Evolutionary conservation across 768 basidiomycete species (phyloP), one percentile per base, ranked within the genome.

Genomic region (Leccinum olivaceopallidum): DNA sequence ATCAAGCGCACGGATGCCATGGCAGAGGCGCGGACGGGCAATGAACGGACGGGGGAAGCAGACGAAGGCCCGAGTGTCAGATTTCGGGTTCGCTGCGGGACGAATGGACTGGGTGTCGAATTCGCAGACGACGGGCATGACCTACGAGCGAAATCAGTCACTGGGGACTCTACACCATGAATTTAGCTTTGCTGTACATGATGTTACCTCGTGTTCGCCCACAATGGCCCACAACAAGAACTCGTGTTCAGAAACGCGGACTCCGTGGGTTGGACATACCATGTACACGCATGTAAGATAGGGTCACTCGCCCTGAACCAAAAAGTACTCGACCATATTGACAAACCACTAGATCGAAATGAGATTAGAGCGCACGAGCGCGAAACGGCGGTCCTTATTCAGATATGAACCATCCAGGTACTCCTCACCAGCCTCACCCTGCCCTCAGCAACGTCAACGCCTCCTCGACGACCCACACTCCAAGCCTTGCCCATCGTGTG

Each of bases 401-500:
- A 26, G 4, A 26, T 26, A 26, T 26, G 24, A 26, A 26, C 24
- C 24, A 26, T 26, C 24, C 24, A 26, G 24, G 24, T 26, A 26
- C 24, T 26, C 24, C 24, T 26, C 24, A 26, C 24, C 24, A 26
- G 24, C 24, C 24, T 26, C 24, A 26, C 24, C 24, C 24, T 4
- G 24, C 24, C 24, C 24, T 26, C 24, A 26, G 24, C 24, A 26
- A 26, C 24, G 24, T 26, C 24, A 26, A 26, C 24, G 24, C 24
- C 24, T 26, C 24, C 24, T 26, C 24, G 1, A 92, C 78, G 60
- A 77, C 78, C 85, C 87, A 90, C 53, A 79, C 76, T 1, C 87
- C 87, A 8, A 92, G 73, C 64, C 79, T 78, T 62, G 76, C 79
- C 90, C 90, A 92, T 32, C 84, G 78, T 65, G 80, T 85, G 63